Base-by-base conservation (phyloP, 192 early-diverging fungal genomes). In the Entophlyctis luteolus region DNA sequence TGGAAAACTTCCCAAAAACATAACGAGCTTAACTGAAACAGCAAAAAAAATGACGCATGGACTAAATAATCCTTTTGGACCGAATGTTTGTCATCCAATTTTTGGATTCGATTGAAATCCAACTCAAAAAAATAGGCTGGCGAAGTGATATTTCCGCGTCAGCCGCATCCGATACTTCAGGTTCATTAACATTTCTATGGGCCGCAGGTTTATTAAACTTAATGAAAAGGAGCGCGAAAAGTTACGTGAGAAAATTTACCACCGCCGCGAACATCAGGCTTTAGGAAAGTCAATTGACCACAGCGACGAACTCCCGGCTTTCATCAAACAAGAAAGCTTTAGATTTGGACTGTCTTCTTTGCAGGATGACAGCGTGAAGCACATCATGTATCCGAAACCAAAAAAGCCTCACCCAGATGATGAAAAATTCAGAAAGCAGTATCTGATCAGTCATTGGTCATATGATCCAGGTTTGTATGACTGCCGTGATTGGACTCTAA, bases 371-470 rank as follows among this genome's bases (percentile, higher is more conserved):
- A 50, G 39, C 29, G 75, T 69, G 1, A 65, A 54, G 39, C 55
- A 73, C 20, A 77, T 77, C 32, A 74, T 77, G 75, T 72, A 77
- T 59, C 72, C 75, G 1, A 25, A 35, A 46, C 42, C 50, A 1
- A 46, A 70, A 25, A 36, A 59, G 20, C 53, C 58, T 16, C 29
- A n/a, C 2, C 38, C 42, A 25, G 34, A 67, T 25, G 72, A 71
- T 42, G 65, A 77, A 25, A 55, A 57, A 48, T 48, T 68, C 22
- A 36, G 55, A 12, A 62, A 49, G 23, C 68, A 62, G 48, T 77
- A 77, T 57, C 39, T 77, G 2, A n/a, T 74, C 25, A 75, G 72
- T 58, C 75, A 77, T 75, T 60, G 68, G 42, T 77, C 75, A 2
- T 77, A 58, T 60, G 54, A 20, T 14, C 75, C 75, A 49, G 75